Evolutionary conservation across 805 yeast genomes (phyloP).

Genomic region (Kodamaea sagamina): DNA sequence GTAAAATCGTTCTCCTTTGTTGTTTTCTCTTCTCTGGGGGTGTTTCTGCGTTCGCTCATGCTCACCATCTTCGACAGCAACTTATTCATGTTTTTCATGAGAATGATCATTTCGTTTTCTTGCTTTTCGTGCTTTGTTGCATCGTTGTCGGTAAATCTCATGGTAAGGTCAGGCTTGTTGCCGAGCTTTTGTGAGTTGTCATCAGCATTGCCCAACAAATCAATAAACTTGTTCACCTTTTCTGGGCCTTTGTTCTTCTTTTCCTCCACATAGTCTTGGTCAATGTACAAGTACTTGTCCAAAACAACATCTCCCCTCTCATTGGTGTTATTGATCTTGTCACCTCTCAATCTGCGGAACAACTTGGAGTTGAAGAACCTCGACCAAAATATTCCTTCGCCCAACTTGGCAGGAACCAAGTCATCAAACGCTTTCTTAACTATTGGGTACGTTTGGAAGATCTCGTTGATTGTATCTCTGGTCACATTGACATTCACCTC

Average conservation of each 20-base stretch:
- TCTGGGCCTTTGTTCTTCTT: conserved; percentile 10
- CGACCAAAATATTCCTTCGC: conserved; percentile 95
- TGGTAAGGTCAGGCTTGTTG: conserved; percentile 84
- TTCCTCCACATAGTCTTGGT: conserved; percentile 45
- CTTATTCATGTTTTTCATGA: conserved; percentile 86
- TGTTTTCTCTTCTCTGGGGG: conserved; percentile 8
- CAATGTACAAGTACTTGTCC: conserved; percentile 78
- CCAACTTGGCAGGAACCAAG: conserved; percentile 75
- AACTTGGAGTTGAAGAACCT: conserved; percentile 88
- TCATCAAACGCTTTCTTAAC: conserved; percentile 88
- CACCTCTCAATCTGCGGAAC: conserved; percentile 87
- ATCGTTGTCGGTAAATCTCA: conserved; percentile 56
- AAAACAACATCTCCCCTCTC: conserved; percentile 82
- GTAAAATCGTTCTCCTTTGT: conserved; percentile 34
- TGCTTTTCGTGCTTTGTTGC: conserved; percentile 13
- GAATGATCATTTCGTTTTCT: conserved; percentile 68
- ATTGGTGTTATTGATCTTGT: conserved; percentile 63
- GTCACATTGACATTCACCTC: conserved; percentile 92
- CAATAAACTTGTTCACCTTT: conserved; percentile 68
- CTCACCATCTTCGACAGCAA: conserved; percentile 78
- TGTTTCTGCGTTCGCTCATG: conserved; percentile 25
- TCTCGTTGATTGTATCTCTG: conserved; percentile 83
- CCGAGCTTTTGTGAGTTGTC: conserved; percentile 79
- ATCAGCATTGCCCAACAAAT: conserved; percentile 76
- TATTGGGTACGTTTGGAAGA: conserved; percentile 90